phyloP scores from a whole-genome alignment of 176 grass and related monocot species.

The Bothriochloa decipiens region DNA sequence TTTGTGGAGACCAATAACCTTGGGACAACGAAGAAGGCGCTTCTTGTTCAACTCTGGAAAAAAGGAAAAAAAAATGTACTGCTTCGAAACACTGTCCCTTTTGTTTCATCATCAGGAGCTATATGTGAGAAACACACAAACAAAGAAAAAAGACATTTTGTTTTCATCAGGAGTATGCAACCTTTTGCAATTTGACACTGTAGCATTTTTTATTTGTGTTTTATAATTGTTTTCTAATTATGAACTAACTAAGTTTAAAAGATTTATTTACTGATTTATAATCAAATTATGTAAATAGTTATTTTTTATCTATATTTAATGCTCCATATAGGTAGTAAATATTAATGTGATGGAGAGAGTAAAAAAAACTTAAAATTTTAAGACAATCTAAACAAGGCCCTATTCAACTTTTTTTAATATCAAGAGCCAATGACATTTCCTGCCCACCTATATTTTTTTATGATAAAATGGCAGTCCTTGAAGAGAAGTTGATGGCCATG shows the following conservation, averaged over 20 bases:
- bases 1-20: slow-evolving; percentile 19
- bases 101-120: background rate
- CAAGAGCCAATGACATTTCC: background rate
- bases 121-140: background rate
- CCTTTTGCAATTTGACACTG: background rate
- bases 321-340: no score
- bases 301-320: no score
- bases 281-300: no score
- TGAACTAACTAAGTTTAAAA: no score
- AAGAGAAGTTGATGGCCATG: background rate
- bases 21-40: slow-evolving; percentile 4
- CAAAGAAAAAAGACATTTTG: background rate
- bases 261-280: no score
- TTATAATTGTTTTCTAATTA: no score
- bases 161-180: background rate
- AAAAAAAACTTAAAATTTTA: no score
- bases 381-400: no score
- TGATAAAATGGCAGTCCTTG: background rate
- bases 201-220: no score
- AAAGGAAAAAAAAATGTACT: background rate
- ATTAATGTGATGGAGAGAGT: no score
- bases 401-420: background rate
- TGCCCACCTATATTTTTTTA: background rate
- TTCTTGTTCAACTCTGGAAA: background rate
- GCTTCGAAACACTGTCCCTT: background rate